Conservation (phyloP, 75 land plant species). For the Selaginella tamariscina region DNA sequence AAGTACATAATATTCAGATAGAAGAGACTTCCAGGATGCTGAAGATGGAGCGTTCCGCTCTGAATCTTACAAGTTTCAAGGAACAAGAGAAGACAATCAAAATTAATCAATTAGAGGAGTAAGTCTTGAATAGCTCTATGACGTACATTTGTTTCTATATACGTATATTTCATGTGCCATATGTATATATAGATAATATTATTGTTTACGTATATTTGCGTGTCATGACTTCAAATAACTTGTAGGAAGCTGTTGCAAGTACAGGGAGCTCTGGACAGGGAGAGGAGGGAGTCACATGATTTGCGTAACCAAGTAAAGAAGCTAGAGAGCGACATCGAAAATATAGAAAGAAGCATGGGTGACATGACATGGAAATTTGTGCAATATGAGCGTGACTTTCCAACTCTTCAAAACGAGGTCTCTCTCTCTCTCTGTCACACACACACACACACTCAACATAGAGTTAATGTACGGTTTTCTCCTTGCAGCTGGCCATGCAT, state of each 20-base stretch:
- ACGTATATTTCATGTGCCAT: too few relatives aligned
- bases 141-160: too few relatives aligned
- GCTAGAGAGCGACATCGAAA: not conserved
- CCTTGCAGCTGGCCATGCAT: not conserved
- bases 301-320: not conserved
- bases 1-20: not conserved
- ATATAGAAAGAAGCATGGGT: not conserved
- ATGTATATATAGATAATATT: not conserved
- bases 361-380: constrained; percentile 1
- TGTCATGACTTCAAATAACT: too few relatives aligned
- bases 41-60: not conserved
- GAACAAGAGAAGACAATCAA: not conserved
- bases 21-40: not conserved
- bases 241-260: not conserved
- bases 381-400: constrained; percentile 6
- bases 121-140: too few relatives aligned
- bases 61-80: not conserved
- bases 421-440: not conserved
- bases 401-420: not conserved
- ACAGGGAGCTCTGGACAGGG: not conserved
- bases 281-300: not conserved
- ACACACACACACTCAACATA: not conserved
- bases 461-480: not conserved
- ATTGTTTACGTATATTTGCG: not conserved
- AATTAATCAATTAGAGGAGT: not conserved